Percentiles rank a stretch among this genome's conserved stretches.
Evolutionary conservation across 2,329 filamentous ascomycete genomes (phyloP).

Genomic region (Colletotrichum kahawae): DNA sequence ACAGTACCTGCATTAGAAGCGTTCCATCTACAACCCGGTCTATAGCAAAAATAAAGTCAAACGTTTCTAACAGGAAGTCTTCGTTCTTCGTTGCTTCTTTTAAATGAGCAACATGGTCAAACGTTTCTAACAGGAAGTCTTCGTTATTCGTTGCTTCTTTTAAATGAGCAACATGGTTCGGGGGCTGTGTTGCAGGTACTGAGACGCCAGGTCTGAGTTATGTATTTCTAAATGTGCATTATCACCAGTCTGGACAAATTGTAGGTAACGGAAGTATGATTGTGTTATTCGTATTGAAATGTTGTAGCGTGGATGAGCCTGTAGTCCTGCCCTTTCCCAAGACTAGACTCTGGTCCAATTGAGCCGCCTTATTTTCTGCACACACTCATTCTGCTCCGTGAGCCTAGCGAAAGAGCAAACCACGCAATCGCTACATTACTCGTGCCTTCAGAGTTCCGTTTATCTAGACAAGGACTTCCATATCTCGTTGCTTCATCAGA

Average conservation of each 20-base stretch:
- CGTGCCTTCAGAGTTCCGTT: not conserved
- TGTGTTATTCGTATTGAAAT: not conserved
- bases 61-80: rapidly evolving
- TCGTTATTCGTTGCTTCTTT: not conserved
- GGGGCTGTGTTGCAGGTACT: not conserved
- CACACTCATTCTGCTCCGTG: not conserved
- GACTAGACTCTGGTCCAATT: not conserved
- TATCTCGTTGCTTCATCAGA: not conserved
- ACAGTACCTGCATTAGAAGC: not conserved
- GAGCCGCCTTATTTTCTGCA: not conserved
- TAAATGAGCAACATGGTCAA: rapidly evolving
- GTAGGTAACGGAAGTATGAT: not conserved
- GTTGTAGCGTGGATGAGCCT: not conserved
- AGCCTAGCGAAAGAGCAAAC: rapidly evolving
- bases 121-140: no score
- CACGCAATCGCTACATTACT: not conserved
- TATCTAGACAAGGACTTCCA: not conserved
- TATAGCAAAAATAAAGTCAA: not conserved
- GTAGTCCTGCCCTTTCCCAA: not conserved
- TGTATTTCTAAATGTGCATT: not conserved
- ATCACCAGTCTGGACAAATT: not conserved
- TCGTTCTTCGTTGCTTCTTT: no score
- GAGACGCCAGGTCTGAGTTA: no score
- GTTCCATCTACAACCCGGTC: not conserved
- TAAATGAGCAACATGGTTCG: not conserved